Conservation (phyloP, 768 basidiomycete genomes). For the Pleurotus eryngii region DNA sequence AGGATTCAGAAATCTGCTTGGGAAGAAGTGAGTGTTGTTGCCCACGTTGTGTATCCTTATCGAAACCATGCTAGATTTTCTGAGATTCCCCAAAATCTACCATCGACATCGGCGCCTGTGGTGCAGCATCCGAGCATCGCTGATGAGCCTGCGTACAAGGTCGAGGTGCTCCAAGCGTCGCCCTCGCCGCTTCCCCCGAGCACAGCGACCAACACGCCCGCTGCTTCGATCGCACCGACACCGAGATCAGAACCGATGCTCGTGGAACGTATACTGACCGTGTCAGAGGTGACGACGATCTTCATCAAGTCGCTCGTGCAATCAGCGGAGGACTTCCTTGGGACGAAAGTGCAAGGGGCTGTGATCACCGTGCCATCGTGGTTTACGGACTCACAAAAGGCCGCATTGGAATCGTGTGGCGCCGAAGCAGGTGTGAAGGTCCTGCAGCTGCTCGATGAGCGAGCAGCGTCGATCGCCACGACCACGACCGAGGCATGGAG, state of each 20-base stretch:
- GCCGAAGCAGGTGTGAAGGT: slow-evolving; percentile 79
- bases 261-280: slow-evolving; percentile 69
- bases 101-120: slow-evolving; percentile 62
- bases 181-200: slow-evolving; percentile 60
- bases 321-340: slow-evolving; percentile 90
- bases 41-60: background rate
- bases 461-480: slow-evolving; percentile 68
- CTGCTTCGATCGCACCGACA: slow-evolving; percentile 64
- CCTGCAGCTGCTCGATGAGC: slow-evolving; percentile 84
- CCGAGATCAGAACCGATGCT: slow-evolving; percentile 71
- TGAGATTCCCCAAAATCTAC: slow-evolving; percentile 56
- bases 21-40: slow-evolving; percentile 69
- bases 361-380: slow-evolving; percentile 81
- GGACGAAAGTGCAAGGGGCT: slow-evolving; percentile 70
- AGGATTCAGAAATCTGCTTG: slow-evolving; percentile 91
- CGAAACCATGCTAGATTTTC: slow-evolving; percentile 55
- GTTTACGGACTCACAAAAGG: slow-evolving; percentile 67
- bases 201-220: slow-evolving; percentile 46
- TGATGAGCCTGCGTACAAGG: slow-evolving; percentile 80
- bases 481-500: slow-evolving; percentile 47
- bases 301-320: slow-evolving; percentile 83
- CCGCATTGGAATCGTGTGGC: slow-evolving; percentile 71
- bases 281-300: slow-evolving; percentile 78
- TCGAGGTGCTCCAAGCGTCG: slow-evolving; percentile 75
- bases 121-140: slow-evolving; percentile 71